Evolutionary conservation across 2,329 filamentous ascomycete species (phyloP).

Genomic region (Ophioceras dolichostomum): DNA sequence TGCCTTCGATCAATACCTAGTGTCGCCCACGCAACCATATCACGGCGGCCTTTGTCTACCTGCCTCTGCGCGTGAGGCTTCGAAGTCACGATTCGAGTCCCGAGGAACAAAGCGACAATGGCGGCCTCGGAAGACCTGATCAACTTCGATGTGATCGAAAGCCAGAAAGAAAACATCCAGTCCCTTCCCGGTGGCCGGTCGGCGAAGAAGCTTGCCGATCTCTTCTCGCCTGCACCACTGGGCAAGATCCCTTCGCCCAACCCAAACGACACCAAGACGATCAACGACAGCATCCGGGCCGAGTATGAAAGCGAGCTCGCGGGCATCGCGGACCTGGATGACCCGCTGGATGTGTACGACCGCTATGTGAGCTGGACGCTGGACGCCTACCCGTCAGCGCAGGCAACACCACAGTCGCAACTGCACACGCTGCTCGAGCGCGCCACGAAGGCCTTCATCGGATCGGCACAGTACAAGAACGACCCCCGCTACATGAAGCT

Average conservation of each 20-base stretch:
- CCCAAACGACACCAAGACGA: slow-evolving; percentile 57
- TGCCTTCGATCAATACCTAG: too few species aligned
- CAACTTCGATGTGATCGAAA: slow-evolving; percentile 86
- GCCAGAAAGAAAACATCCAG: slow-evolving; percentile 97
- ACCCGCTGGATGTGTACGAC: slow-evolving; percentile 90
- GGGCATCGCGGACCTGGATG: slow-evolving; percentile 73
- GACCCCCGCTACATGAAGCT: slow-evolving; percentile 87
- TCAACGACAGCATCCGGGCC: slow-evolving; percentile 67
- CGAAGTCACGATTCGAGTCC: too few species aligned
- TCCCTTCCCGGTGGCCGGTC: slow-evolving; percentile 78
- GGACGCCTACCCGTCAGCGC: slow-evolving; percentile 86
- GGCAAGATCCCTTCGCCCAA: slow-evolving; percentile 49
- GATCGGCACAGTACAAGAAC: slow-evolving; percentile 82
- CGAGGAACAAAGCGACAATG: too few species aligned
- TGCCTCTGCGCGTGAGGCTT: too few species aligned
- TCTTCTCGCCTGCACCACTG: slow-evolving; percentile 57
- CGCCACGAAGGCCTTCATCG: slow-evolving; percentile 80
- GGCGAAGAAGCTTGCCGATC: slow-evolving; percentile 73
- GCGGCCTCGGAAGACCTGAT: slow-evolving; percentile 40
- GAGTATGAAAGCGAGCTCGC: slow-evolving; percentile 79
- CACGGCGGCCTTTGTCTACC: too few species aligned
- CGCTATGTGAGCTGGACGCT: slow-evolving; percentile 96
- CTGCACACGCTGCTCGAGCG: slow-evolving; percentile 81
- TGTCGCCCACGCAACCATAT: neutral
- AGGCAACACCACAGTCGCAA: slow-evolving; percentile 85